Evolutionary conservation across 83 land plant species (phyloP), one percentile per base, ranked within the genome.

Genomic region (Thuja plicata): DNA sequence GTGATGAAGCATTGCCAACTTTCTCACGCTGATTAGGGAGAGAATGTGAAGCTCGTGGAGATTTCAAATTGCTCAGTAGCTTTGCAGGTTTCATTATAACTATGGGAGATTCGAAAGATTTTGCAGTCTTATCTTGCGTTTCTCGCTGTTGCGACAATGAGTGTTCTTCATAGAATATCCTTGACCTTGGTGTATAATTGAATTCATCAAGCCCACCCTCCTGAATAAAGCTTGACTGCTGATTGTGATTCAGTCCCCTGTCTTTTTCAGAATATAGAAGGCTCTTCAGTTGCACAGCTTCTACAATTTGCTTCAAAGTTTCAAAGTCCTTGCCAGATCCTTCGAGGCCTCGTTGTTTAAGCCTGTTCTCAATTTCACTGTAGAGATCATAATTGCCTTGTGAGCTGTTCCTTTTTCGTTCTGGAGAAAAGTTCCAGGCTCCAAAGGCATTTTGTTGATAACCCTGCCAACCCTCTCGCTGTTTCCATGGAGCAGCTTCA

Each of bases 231-330:
- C 43, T 82, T 43, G 85, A 82, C n/a, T 82, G 83, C 45, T 79
- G 85, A 82, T 82, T 46, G 48, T 82, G 54, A 41, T 82, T 82
- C 85, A 82, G 2, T 13, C 10, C 52, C 52, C 85, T 82, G 43
- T 82, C 30, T 13, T 55, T 89, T 46, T 85, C 85, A 34, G 92
- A 90, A 70, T 90, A 94, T 12, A 93, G 87, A 15, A 95, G 94
- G 21, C 96, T 94, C 90, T 93, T 95, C 48, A 95, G 92, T 54
- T 95, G 96, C 87, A 93, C 80, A 40, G 93, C 96, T 41, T 95
- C 96, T 34, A 95, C 91, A 84, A 95, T 91, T 66, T 93, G 96
- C 89, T 92, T 95, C 62, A 93, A 87, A 3, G 93, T 92, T 32
- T 93, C 96, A 38, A 93, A 86, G 89, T 95, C 96, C 81, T 89